Base-by-base conservation (phyloP, 805 yeast species). In the Candida manassasensis region DNA sequence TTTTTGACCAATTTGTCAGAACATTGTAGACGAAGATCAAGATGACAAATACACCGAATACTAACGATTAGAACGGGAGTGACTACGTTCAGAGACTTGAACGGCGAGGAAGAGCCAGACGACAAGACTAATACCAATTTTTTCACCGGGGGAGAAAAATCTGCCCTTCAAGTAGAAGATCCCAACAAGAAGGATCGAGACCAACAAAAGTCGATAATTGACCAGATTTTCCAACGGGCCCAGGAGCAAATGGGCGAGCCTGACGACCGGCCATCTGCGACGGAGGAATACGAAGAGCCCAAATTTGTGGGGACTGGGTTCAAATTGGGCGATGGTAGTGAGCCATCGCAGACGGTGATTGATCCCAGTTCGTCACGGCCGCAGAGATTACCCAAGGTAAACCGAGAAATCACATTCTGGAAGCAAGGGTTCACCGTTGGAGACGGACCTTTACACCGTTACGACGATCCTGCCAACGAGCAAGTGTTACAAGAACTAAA, bases 401-500 rank as follows among this genome's bases (percentile, higher is more conserved):
- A 73, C 12, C 74, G 97, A 52, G 84, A 84, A 28, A 82, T 93
- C 42, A 86, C 95, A 0, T 90, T 93, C 57, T 93, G 98, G 98
- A 82, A 79, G 47, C 90, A 93, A 51, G 98, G 98, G 2, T 93
- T 93, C 61, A 86, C 87, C 43, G 88, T 93, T 17, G 97, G 93
- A 21, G 96, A 89, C 32, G 97, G 97, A 2, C 76, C 77, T 16
- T 70, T 93, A 37, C 81, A 75, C 56, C 70, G 93, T 39, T 93
- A 88, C 56, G 96, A 90, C 51, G 97, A 93, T 56, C 96, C 96
- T 4, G 78, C 74, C n/a, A 93, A 90, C 55, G 80, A 80, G 32
- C 74, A 71, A 29, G 83, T 85, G 44, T 67, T 93, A 49, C 73
- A 79, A 44, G 93, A 89, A 46, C 72, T 93, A 59, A 84, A 85